These are phyloP conservation scores for Papiliotrema laurentii DNA, from an alignment of 1,284 basidiomycete species.

Conservation along the genomic window DNA sequence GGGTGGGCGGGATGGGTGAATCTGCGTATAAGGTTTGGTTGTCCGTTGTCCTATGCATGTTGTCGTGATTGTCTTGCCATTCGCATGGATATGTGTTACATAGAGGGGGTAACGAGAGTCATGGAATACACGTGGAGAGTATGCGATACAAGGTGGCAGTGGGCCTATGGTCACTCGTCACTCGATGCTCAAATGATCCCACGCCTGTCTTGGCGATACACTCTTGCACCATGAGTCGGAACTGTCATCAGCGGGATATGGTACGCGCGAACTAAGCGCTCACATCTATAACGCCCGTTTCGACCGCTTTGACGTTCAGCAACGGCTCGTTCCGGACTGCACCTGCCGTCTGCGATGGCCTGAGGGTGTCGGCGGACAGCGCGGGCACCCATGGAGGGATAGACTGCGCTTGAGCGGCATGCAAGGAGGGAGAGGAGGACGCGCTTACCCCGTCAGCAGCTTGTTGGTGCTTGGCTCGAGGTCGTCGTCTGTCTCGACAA, in stretches of 20 bases:
- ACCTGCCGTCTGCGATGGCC: conserved; percentile 11
- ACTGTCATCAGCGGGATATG: conserved; percentile 12
- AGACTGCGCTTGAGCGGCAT: conserved; percentile 47
- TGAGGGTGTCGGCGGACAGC: conserved; percentile 26
- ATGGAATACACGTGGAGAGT: no score
- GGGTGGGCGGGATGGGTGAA: no score
- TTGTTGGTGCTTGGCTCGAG: conserved; percentile 57
- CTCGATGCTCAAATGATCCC: conserved; percentile 14
- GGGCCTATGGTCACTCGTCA: not conserved
- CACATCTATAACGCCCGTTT: conserved; percentile 81
- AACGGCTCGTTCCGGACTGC: conserved; percentile 33
- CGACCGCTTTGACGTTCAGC: conserved; percentile 67
- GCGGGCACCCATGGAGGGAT: conserved; percentile 54
- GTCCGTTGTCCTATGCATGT: not conserved
- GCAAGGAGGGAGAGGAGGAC: not conserved
- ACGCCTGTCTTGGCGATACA: conserved; percentile 37
- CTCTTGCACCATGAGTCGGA: conserved; percentile 44
- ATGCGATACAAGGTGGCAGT: no score
- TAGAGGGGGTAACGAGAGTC: no score
- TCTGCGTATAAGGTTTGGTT: not conserved
- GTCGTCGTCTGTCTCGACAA: conserved; percentile 74
- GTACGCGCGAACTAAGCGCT: conserved; percentile 27
- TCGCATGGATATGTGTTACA: not conserved
- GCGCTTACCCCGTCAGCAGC: conserved; percentile 47
- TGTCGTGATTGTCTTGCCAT: not conserved